Percentiles rank a stretch among this genome's conserved stretches.
These are phyloP conservation scores for Phytophthora colocasiae DNA, from an alignment of 352 stramenopile species.

Conservation along the genomic window DNA sequence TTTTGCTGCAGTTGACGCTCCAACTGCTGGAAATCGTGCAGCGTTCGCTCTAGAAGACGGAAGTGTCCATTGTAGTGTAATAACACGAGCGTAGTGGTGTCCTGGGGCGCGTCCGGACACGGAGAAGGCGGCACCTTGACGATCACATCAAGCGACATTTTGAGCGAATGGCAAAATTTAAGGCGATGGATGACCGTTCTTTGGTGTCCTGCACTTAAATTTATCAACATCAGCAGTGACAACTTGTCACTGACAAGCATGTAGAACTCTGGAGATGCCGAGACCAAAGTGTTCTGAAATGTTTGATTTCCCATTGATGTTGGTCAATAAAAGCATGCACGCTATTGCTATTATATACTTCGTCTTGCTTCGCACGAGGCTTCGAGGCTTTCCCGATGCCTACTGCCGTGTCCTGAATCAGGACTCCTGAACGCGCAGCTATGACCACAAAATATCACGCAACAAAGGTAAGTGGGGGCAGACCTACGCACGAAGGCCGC, in stretches of 20 bases:
- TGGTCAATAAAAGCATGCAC: not conserved
- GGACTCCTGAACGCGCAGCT: not conserved
- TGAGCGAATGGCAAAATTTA: not conserved
- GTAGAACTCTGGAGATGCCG: no score
- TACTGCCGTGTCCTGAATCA: not conserved
- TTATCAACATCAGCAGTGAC: no score
- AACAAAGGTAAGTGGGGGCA: not conserved
- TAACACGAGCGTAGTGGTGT: constrained; percentile 24
- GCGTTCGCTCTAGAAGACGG: constrained; percentile 32
- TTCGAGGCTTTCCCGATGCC: not conserved
- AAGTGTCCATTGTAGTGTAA: constrained; percentile 30
- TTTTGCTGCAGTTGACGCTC: constrained; percentile 26
- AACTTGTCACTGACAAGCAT: no score
- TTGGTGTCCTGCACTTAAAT: no score
- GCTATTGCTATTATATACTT: not conserved
- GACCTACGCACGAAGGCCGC: not conserved
- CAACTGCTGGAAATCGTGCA: constrained; percentile 41
- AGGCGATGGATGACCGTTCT: no score
- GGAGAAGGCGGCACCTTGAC: constrained; percentile 27
- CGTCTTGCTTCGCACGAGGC: not conserved
- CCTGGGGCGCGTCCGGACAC: constrained; percentile 2
- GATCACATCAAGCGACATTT: constrained; percentile 29
- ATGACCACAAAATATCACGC: not conserved
- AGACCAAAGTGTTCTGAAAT: no score
- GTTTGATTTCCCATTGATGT: not conserved